Base-by-base conservation (phyloP, 768 basidiomycete species). In the Trametes cingulata region DNA sequence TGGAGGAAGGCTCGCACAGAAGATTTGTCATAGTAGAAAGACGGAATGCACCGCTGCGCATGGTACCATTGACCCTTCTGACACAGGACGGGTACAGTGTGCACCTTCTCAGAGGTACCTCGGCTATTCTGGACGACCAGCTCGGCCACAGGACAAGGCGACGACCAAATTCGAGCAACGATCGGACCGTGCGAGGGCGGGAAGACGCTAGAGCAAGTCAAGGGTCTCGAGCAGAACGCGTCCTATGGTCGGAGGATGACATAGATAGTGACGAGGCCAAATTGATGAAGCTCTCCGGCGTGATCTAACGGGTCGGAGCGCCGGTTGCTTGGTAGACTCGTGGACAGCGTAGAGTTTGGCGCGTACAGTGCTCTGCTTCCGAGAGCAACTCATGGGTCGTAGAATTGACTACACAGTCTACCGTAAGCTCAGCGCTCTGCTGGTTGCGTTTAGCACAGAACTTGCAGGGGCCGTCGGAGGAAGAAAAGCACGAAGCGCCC, bases 261-360 rank as follows among this genome's bases (percentile, higher is more conserved):
- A 45, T 55, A 55, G 51, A 24, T 15, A 36, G 51, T 52, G 51
- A 52, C 39, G 51, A 52, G 22, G 4, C 6, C 3, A 40, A 9
- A 37, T n/a, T 39, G 8, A 19, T 29, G 13, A 39, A 14, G 49
- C 49, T 25, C 3, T 41, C 24, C 39, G 35, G 25, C 24, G 24
- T 22, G 13, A 41, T 36, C 14, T 13, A 10, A 17, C 7, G 17
- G 29, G 37, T 27, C 22, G 25, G 10, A 27, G 15, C 5, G 47
- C 25, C 15, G 48, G 56, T 33, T 48, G 49, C 20, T 24, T 2
- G n/a, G 56, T 58, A 51, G 48, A 43, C 48, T 51, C 56, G 56
- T 58, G 56, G n/a, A n/a, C 39, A n/a, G n/a, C n/a, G 53, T n/a
- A 33, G 29, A 33, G 29, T 33, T 5, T 4, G 10, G 10, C 6